These are phyloP conservation scores for Aureobasidium melanogenum DNA, from an alignment of 2,329 filamentous ascomycete species.

Conservation along the genomic window DNA sequence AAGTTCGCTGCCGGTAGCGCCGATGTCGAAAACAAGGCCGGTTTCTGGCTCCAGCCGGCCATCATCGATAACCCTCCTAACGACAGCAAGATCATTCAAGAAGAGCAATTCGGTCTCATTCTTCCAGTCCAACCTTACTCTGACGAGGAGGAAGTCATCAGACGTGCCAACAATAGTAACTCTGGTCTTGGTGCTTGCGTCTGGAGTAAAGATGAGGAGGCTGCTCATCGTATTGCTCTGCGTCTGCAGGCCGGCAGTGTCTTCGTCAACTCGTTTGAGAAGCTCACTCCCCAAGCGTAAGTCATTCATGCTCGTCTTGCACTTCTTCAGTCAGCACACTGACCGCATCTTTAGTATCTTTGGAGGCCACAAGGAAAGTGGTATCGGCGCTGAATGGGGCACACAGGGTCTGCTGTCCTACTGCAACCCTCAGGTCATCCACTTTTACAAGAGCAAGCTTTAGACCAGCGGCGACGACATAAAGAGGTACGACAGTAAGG, in stretches of 20 bases:
- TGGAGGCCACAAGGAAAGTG: slow-evolving; percentile 66
- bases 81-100: slow-evolving; percentile 30
- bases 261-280: slow-evolving; percentile 46
- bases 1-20: slow-evolving; percentile 48
- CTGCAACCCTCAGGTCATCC: slow-evolving; percentile 39
- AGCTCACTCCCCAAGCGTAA: slow-evolving; percentile 35
- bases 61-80: slow-evolving; percentile 40
- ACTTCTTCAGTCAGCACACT: background rate
- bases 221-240: slow-evolving; percentile 39
- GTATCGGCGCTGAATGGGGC: slow-evolving; percentile 63
- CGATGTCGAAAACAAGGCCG: slow-evolving; percentile 32
- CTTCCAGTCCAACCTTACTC: slow-evolving; percentile 38
- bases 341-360: background rate
- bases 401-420: slow-evolving; percentile 36
- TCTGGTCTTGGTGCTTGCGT: slow-evolving; percentile 47
- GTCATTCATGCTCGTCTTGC: background rate
- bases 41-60: slow-evolving; percentile 34
- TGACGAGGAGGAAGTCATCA: slow-evolving; percentile 39
- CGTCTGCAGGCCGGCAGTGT: slow-evolving; percentile 46
- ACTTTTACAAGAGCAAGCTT: slow-evolving; percentile 34
- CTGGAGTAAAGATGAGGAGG: slow-evolving; percentile 42
- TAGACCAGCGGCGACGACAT: background rate
- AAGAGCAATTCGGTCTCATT: slow-evolving; percentile 45
- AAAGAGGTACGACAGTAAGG: no score
- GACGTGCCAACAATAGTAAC: slow-evolving; percentile 40